Evolutionary conservation across 768 basidiomycete species (phyloP).

Genomic region (Mycena galericulata): DNA sequence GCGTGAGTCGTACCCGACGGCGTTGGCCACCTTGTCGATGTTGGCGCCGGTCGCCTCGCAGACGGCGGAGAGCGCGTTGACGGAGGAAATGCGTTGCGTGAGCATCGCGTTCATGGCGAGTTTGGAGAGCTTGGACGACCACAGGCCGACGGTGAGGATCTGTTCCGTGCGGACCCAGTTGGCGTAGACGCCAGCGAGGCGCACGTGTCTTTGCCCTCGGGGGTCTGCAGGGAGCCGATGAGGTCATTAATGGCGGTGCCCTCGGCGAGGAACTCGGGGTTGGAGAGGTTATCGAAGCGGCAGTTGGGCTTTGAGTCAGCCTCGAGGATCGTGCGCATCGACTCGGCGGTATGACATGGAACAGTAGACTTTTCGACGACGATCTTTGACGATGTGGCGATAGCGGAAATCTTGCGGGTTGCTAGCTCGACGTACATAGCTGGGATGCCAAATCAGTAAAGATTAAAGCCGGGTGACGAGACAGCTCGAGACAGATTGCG

Average conservation of each 20-base stretch:
- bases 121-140: slow-evolving; percentile 99
- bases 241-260: slow-evolving; percentile 96
- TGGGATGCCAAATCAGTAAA: slow-evolving; percentile 46
- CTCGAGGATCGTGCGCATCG: slow-evolving; percentile 99
- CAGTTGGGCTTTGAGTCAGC: slow-evolving; percentile 94
- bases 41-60: slow-evolving; percentile 99
- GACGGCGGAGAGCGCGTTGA: slow-evolving; percentile 98
- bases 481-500: slow-evolving; percentile 49
- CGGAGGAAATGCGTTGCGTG: slow-evolving; percentile 97
- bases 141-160: slow-evolving; percentile 95
- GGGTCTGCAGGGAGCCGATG: slow-evolving; percentile 94
- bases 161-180: slow-evolving; percentile 93
- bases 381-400: slow-evolving; percentile 93
- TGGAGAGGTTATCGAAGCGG: slow-evolving; percentile 97
- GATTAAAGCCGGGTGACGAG: slow-evolving; percentile 2
- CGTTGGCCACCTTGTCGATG: slow-evolving; percentile 96
- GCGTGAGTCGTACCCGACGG: slow-evolving; percentile 93
- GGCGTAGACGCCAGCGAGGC: slow-evolving; percentile 87
- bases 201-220: slow-evolving; percentile 87
- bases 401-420: slow-evolving; percentile 93
- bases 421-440: slow-evolving; percentile 98
- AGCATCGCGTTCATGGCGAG: slow-evolving; percentile 99
- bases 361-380: slow-evolving; percentile 99
- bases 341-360: slow-evolving; percentile 97
- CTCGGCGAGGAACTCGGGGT: slow-evolving; percentile 99